Conservation (phyloP, 1,284 basidiomycete species). For the Ganoderma leucocontextum region DNA sequence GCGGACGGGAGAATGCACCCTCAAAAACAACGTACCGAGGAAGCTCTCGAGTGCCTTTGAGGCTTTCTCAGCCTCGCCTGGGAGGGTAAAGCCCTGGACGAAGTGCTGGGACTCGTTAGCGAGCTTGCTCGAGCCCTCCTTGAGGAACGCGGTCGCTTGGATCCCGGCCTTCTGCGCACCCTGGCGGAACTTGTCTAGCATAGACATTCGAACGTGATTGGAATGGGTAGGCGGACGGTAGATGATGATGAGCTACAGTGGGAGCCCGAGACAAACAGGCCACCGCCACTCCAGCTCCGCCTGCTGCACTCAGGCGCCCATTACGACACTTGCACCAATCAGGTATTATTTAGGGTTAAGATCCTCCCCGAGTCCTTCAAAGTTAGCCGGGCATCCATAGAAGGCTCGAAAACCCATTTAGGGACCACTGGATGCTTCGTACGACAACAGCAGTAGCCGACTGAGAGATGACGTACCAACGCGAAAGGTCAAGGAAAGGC, state of each 20-base stretch:
- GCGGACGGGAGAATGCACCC: not conserved
- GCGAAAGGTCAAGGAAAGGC: not conserved
- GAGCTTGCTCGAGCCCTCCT: conserved; percentile 69
- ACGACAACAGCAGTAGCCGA: not conserved
- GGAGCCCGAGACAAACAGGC: not conserved
- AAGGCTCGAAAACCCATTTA: not conserved
- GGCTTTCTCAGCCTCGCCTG: conserved; percentile 90
- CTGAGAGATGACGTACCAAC: not conserved
- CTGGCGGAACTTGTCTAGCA: conserved; percentile 82
- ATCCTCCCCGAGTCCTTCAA: not conserved
- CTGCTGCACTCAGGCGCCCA: not conserved
- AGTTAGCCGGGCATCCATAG: not conserved
- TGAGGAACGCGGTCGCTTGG: conserved; percentile 80
- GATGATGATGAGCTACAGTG: conserved; percentile 1
- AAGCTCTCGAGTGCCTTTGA: conserved; percentile 92
- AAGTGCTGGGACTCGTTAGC: conserved; percentile 79
- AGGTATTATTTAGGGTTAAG: conserved; percentile 6
- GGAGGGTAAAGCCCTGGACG: conserved; percentile 85
- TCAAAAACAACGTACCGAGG: conserved; percentile 66
- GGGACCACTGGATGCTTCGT: not conserved
- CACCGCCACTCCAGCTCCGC: not conserved
- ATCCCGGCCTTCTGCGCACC: conserved; percentile 85
- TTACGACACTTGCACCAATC: conserved; percentile 4
- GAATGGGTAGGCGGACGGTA: conserved; percentile 10
- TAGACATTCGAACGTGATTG: conserved; percentile 51